Percentiles rank a stretch among this genome's conserved stretches.
These are phyloP conservation scores for Athelia psychrophila DNA, from an alignment of 1,284 basidiomycete genomes.

Conservation along the genomic window DNA sequence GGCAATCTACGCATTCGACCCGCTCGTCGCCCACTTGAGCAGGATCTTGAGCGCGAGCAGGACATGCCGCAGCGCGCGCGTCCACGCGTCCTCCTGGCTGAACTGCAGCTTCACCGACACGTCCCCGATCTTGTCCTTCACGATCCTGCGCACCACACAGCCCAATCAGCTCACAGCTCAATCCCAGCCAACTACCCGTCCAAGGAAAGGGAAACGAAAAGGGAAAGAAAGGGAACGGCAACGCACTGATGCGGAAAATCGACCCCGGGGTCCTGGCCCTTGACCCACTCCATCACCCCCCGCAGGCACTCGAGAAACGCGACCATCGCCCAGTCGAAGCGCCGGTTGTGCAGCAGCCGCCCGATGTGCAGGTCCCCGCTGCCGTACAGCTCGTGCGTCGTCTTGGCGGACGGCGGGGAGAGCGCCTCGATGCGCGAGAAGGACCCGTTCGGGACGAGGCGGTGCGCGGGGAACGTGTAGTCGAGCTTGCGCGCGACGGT, in stretches of 20 bases:
- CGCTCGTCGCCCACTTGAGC: conserved; percentile 81
- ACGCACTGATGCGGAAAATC: conserved; percentile 86
- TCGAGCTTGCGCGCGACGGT: conserved; percentile 90
- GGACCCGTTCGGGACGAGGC: conserved; percentile 88
- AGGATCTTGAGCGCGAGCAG: conserved; percentile 86
- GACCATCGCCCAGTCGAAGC: conserved; percentile 96
- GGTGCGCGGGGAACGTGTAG: conserved; percentile 86
- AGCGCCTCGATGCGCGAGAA: conserved; percentile 89
- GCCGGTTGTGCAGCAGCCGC: conserved; percentile 86
- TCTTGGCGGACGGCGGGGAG: conserved; percentile 65
- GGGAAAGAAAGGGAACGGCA: conserved; percentile 7
- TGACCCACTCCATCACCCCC: conserved; percentile 85
- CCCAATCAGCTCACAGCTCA: too few relatives aligned
- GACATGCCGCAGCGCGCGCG: conserved; percentile 88
- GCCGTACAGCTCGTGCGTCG: conserved; percentile 85
- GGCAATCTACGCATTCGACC: conserved; percentile 54
- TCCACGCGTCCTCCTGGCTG: conserved; percentile 85
- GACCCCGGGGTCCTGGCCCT: conserved; percentile 65
- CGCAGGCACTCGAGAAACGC: conserved; percentile 93
- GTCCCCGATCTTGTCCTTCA: conserved; percentile 94
- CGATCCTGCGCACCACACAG: conserved; percentile 68
- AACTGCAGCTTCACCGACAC: conserved; percentile 93
- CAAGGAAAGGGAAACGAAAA: too few relatives aligned
- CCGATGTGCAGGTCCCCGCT: conserved; percentile 89
- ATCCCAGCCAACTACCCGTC: conserved; percentile 10